phyloP scores from a whole-genome alignment of 1,284 basidiomycete genomes.

The Ceratobasidium sp. region DNA sequence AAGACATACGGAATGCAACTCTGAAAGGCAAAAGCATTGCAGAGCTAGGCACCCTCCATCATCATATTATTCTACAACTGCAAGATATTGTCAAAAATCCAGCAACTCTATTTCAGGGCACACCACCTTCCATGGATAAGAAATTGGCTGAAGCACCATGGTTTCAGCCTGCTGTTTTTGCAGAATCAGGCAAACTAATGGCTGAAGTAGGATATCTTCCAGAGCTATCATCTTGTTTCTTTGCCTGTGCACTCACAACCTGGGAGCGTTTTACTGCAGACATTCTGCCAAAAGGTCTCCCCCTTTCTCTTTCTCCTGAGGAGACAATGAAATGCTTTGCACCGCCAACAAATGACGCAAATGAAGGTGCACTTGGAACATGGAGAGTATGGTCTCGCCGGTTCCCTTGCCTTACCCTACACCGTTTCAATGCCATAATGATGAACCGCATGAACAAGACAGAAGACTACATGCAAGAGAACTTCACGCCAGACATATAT shows the following conservation, averaged over 20 bases:
- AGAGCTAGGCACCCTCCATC: conserved; percentile 2
- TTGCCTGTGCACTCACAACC: conserved; percentile 51
- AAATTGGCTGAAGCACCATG: conserved; percentile 48
- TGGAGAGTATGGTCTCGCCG: conserved; percentile 28
- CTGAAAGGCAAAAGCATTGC: conserved; percentile 32
- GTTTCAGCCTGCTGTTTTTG: conserved; percentile 45
- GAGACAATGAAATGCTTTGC: conserved; percentile 52
- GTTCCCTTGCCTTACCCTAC: conserved; percentile 13
- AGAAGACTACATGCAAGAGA: conserved; percentile 16
- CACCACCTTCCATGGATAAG: conserved; percentile 49
- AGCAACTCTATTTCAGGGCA: conserved; percentile 43
- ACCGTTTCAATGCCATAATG: conserved; percentile 17
- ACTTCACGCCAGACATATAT: conserved; percentile 18
- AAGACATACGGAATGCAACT: conserved; percentile 48
- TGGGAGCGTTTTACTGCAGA: conserved; percentile 51
- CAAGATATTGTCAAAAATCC: conserved; percentile 50
- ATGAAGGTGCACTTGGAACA: conserved; percentile 53
- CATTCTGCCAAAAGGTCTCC: conserved; percentile 43
- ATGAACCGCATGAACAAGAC: conserved; percentile 8
- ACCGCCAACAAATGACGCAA: conserved; percentile 55
- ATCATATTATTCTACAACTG: conserved; percentile 50
- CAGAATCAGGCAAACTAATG: conserved; percentile 6
- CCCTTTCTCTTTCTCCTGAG: conserved; percentile 42
- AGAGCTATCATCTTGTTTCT: conserved; percentile 49
- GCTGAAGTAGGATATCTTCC: conserved; percentile 51